A percentile compares a stretch with the other conserved stretches of the same genome.
Conservation (phyloP, 257 asterid genomes). For the Lantana camara region DNA sequence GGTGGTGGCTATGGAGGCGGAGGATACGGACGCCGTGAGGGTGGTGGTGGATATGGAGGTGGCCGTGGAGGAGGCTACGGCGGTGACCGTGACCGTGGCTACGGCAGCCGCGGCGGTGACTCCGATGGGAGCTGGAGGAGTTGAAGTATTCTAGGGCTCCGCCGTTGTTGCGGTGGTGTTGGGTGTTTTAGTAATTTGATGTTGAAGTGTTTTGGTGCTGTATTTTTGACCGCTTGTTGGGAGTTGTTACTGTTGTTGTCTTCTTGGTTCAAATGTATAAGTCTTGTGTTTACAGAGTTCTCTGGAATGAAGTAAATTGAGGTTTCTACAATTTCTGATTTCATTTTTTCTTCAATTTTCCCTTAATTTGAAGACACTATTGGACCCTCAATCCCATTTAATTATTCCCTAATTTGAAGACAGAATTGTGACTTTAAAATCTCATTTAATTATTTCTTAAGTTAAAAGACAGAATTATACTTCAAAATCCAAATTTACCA, state of each 20-base stretch:
- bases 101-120: constrained; percentile 27
- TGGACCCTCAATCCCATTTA: no score
- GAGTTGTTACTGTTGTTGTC: neutral
- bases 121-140: constrained; percentile 41
- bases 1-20: constrained; percentile 23
- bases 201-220: neutral
- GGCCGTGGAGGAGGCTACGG: constrained; percentile 13
- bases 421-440: no score
- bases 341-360: neutral
- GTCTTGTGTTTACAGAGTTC: constrained; percentile 30
- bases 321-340: neutral
- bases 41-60: constrained; percentile 24
- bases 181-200: neutral
- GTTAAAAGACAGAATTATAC: no score
- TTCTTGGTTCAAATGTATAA: neutral
- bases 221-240: constrained; percentile 25
- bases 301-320: constrained; percentile 30
- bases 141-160: neutral
- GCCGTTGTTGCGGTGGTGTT: neutral
- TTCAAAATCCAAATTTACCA: no score
- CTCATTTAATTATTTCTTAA: no score
- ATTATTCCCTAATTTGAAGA: no score
- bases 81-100: constrained; percentile 30
- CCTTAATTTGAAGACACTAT: no score
- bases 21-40: constrained; percentile 6